Percentiles rank a stretch among this genome's conserved stretches.
These are phyloP conservation scores for Cladosporium sp. DNA, from an alignment of 2,329 filamentous ascomycete species.

Conservation along the genomic window DNA sequence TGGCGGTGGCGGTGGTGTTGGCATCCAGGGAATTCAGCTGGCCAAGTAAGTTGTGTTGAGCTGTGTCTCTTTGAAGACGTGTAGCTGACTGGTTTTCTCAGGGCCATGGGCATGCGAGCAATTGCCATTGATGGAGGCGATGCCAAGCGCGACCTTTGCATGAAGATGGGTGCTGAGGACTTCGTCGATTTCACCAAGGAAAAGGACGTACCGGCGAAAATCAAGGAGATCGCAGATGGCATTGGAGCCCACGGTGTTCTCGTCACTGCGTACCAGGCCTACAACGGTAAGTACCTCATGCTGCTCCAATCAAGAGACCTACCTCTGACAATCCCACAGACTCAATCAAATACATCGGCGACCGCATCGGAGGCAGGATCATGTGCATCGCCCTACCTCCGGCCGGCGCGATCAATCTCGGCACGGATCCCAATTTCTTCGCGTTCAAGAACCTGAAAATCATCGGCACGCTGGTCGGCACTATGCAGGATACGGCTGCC, in stretches of 20 bases:
- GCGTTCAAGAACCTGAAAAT: conserved; percentile 33
- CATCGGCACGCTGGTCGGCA: conserved; percentile 41
- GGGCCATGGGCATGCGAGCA: conserved; percentile 53
- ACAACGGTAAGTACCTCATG: conserved; percentile 28
- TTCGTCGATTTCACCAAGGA: conserved; percentile 53
- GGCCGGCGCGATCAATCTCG: conserved; percentile 33
- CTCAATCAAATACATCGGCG: conserved; percentile 43
- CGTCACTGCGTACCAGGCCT: conserved; percentile 35
- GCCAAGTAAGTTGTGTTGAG: conserved; percentile 32
- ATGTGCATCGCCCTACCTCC: conserved; percentile 46
- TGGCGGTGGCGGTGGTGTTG: conserved; percentile 53
- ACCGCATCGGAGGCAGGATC: conserved; percentile 46
- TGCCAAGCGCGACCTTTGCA: conserved; percentile 42
- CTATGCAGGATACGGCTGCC: conserved; percentile 45
- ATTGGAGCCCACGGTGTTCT: conserved; percentile 44
- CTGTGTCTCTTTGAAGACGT: background rate
- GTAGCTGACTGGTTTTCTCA: conserved; percentile 13
- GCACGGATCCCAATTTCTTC: conserved; percentile 32
- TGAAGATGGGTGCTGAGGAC: conserved; percentile 50
- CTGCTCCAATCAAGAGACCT: conserved; percentile 12
- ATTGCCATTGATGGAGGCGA: conserved; percentile 53
- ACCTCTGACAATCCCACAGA: conserved; percentile 20
- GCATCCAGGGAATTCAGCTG: conserved; percentile 54
- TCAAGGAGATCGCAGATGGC: conserved; percentile 45
- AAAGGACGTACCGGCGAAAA: conserved; percentile 36